Base-by-base conservation (phyloP, 2,329 filamentous ascomycete species). In the Biscogniauxia mediterranea region DNA sequence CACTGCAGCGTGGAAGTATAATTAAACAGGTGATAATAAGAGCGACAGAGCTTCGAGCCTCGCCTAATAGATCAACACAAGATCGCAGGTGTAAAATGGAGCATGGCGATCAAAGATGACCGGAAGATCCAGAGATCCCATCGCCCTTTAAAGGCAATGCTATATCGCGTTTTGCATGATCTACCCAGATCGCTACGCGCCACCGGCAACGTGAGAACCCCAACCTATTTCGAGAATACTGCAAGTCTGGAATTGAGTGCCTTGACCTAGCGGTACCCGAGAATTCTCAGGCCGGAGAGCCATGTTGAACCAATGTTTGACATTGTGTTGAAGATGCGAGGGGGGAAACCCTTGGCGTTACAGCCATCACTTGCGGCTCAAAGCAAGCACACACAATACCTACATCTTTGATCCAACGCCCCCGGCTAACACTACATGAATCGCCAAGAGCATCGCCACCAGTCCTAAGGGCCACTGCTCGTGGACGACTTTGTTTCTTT, bases 331-430 rank as follows among this genome's bases (percentile, higher is more conserved):
- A 61, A 56, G 50, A 59, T 25, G n/a, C 54, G 28, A 54, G 54
- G 60, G 58, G 58, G 51, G 60, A 63, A 63, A 59, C 52, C 28
- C 61, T 63, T 63, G 61, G 61, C 61, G 61, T 63, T 63, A 56
- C 61, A 63, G 61, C 25, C 49, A 20, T 23, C n/a, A 15, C 26
- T 42, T 19, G 17, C 25, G 26, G 17, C 52, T 26, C 21, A 23
- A n/a, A n/a, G n/a, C n/a, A n/a, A 28, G 23, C 17, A 54, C 52
- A 28, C 4, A 28, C 26, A 28, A 28, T 32, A 32, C 23, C 23
- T 32, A 5, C 28, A 46, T 46, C 38, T 46, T 46, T 5, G 17
- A 46, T 2, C 17, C 15, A n/a, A 11, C 38, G 17, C 38, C 6
- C 6, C 38, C 2, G 28, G 28, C 28, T 13, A 32, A 32, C 7